Evolutionary conservation across 2,329 filamentous ascomycete genomes (phyloP).

Genomic region (Epichloe bromicola): DNA sequence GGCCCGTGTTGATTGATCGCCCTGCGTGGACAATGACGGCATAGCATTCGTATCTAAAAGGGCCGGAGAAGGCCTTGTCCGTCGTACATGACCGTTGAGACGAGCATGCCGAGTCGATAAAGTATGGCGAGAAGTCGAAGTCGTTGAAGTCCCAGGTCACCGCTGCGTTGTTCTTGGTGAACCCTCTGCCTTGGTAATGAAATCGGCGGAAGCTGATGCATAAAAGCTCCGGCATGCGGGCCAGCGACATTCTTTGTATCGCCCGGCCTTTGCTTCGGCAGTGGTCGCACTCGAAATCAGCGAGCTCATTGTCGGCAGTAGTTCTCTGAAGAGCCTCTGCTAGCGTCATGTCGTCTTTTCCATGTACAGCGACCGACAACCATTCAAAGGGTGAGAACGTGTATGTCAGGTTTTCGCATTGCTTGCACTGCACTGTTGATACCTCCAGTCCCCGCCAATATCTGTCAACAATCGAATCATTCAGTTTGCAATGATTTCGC

Average conservation of each 20-base stretch:
- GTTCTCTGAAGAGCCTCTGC: conserved; percentile 58
- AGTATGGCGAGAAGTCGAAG: conserved; percentile 40
- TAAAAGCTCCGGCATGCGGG: conserved; percentile 65
- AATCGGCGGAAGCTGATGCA: conserved; percentile 62
- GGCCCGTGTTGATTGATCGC: conserved; percentile 52
- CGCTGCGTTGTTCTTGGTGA: conserved; percentile 54
- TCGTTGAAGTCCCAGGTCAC: conserved; percentile 67
- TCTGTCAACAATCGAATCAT: conserved; percentile 63
- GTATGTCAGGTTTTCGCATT: conserved; percentile 36
- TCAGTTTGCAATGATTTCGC: conserved; percentile 54
- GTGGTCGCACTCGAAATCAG: conserved; percentile 59
- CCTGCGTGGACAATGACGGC: conserved; percentile 72
- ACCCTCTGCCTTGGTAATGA: conserved; percentile 24
- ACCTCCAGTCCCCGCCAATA: conserved; percentile 70
- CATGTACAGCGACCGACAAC: conserved; percentile 30
- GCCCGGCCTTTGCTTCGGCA: conserved; percentile 58
- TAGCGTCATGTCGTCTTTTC: conserved; percentile 22
- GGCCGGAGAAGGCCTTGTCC: conserved; percentile 31
- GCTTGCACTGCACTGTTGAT: conserved; percentile 55
- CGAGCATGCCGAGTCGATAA: conserved; percentile 17
- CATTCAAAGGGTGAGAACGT: conserved; percentile 39
- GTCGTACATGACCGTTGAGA: conserved; percentile 13
- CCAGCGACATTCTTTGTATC: conserved; percentile 60
- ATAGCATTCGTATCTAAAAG: conserved; percentile 74
- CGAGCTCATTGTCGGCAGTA: conserved; percentile 52